Evolutionary conservation across 2,329 filamentous ascomycete genomes (phyloP).

Genomic region (Karstenula rhodostoma): DNA sequence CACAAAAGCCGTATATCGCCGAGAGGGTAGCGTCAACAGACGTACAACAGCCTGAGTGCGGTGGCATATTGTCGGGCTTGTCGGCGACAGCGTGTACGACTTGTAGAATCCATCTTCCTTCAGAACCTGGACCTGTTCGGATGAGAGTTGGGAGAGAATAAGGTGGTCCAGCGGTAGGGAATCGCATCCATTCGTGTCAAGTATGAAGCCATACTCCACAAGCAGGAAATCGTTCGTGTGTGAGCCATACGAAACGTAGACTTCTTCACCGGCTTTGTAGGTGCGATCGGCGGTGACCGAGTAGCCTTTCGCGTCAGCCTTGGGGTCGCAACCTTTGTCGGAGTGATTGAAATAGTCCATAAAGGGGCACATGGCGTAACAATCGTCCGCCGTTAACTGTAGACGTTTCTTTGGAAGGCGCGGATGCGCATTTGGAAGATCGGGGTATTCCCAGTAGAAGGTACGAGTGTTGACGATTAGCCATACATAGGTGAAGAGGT

Average conservation of each 20-base stretch:
- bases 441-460: constrained; percentile 63
- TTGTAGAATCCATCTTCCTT: constrained; percentile 55
- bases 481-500: constrained; percentile 65
- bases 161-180: constrained; percentile 52
- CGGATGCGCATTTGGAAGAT: constrained; percentile 50
- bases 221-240: constrained; percentile 78
- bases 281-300: constrained; percentile 60
- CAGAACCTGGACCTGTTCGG: constrained; percentile 43
- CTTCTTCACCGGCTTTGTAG: constrained; percentile 68
- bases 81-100: constrained; percentile 35
- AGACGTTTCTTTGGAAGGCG: constrained; percentile 52
- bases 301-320: constrained; percentile 62
- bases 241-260: constrained; percentile 73
- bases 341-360: constrained; percentile 75
- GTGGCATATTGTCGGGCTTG: constrained; percentile 49
- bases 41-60: constrained; percentile 56
- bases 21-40: constrained; percentile 39
- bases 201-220: constrained; percentile 68
- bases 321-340: constrained; percentile 59
- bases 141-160: constrained; percentile 49
- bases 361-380: constrained; percentile 74
- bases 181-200: constrained; percentile 49
- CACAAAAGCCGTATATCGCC: constrained; percentile 42
- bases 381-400: constrained; percentile 60
- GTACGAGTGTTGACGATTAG: constrained; percentile 67